Base-by-base conservation (phyloP, 495 filamentous ascomycete species). In the Penicillium cosmopolitanum region DNA sequence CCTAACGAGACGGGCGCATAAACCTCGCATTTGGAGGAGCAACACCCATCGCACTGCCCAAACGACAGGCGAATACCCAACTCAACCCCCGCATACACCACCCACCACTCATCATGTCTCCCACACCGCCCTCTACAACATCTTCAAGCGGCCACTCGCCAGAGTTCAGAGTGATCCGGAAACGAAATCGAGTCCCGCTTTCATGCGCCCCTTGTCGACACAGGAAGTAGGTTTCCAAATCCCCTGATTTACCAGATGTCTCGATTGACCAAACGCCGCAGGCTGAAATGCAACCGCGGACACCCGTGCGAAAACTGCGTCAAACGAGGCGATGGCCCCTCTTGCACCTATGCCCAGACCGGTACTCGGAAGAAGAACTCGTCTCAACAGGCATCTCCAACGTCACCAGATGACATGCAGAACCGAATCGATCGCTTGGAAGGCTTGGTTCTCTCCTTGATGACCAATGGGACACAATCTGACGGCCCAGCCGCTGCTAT, bases 341-440 rank as follows among this genome's bases (percentile, higher is more conserved):
- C 90, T 38, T 99, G 95, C 76, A 90, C 89, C 58, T 99, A 98
- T 80, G 95, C 95, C 34, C 84, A 91, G 58, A 85, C 89, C 19
- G 83, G 84, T 43, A 83, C 79, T 46, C 88, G 93, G 63, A 92
- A 90, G 71, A 96, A 91, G 82, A 86, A 87, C 66, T 74, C 83
- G 55, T 74, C 84, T 69, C 84, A 84, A 57, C 75, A 81, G 55
- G 73, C 76, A 62, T 77, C 84, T 68, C 76, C 80, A 63, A 77
- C 83, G 53, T 81, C 89, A 13, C 86, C 95, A 28, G 94, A 96
- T 82, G 95, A 97, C 73, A 99, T 99, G 95, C 95, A 99, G 76
- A 96, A 93, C 68, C 89, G 95, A 70, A 99, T 99, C 75, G 92
- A 99, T 77, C 88, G 95, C 63, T 76, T 99, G 64, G 95, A 99